Conservation (phyloP, 2,329 filamentous ascomycete species). For the Colletotrichum paranaense region DNA sequence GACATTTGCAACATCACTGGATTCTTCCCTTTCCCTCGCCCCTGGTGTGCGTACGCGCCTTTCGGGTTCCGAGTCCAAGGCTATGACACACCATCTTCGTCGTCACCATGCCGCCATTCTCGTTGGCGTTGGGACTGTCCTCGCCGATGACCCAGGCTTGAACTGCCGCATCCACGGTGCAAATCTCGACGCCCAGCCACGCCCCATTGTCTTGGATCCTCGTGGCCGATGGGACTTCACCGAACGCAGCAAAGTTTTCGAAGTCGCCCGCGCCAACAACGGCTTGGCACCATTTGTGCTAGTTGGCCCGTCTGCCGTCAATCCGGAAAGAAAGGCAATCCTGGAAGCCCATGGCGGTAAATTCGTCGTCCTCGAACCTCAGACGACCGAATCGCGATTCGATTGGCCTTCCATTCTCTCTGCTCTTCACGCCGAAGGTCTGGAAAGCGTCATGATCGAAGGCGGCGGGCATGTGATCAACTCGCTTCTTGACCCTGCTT, state of each 20-base stretch:
- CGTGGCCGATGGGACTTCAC: slow-evolving; percentile 76
- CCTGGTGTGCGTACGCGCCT: slow-evolving; percentile 85
- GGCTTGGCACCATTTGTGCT: slow-evolving; percentile 83
- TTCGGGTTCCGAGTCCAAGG: slow-evolving; percentile 85
- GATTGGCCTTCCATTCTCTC: slow-evolving; percentile 74
- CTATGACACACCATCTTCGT: slow-evolving; percentile 93
- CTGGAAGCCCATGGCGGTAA: slow-evolving; percentile 64
- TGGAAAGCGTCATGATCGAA: slow-evolving; percentile 90
- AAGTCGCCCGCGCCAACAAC: slow-evolving; percentile 69
- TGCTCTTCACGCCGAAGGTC: slow-evolving; percentile 66
- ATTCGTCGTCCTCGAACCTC: slow-evolving; percentile 54
- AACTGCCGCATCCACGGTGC: slow-evolving; percentile 80
- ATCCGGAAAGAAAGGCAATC: slow-evolving; percentile 53
- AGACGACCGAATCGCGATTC: slow-evolving; percentile 54
- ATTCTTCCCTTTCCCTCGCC: slow-evolving; percentile 80
- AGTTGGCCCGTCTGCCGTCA: slow-evolving; percentile 55
- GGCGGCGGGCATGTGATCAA: slow-evolving; percentile 88
- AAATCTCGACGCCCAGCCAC: slow-evolving; percentile 71
- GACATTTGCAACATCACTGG: slow-evolving; percentile 92
- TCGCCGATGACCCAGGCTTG: slow-evolving; percentile 85
- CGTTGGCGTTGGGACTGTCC: slow-evolving; percentile 84
- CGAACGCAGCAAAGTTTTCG: slow-evolving; percentile 72
- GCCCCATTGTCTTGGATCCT: slow-evolving; percentile 86
- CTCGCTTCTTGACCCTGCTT: slow-evolving; percentile 74
- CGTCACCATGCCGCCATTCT: slow-evolving; percentile 86